A percentile compares a stretch with the other conserved stretches of the same genome.
Conservation (phyloP, 2,329 filamentous ascomycete species). For the Epichloe festucae region DNA sequence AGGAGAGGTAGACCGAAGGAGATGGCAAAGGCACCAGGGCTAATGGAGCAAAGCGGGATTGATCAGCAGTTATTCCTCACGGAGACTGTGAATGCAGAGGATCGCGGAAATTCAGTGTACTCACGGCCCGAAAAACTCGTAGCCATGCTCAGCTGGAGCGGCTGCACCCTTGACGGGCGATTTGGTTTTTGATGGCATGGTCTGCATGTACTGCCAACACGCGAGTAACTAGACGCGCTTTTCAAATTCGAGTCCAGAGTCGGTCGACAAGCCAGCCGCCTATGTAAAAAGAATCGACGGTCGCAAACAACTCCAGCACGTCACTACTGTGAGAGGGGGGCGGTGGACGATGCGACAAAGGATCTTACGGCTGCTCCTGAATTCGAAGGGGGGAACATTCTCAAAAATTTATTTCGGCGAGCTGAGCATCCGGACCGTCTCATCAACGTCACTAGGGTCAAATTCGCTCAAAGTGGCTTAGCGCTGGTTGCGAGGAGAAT, state of each 20-base stretch:
- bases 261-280: neutral
- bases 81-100: neutral
- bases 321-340: neutral
- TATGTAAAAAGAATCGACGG: neutral
- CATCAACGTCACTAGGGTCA: slow-evolving; percentile 8
- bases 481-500: neutral
- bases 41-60: slow-evolving; percentile 20
- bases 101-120: slow-evolving; percentile 8
- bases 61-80: neutral
- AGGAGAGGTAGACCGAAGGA: slow-evolving; percentile 69
- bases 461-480: neutral
- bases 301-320: neutral
- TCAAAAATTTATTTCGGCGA: slow-evolving; percentile 8
- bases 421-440: slow-evolving; percentile 14
- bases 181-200: slow-evolving; percentile 22
- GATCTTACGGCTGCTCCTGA: neutral
- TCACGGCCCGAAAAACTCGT: slow-evolving; percentile 41
- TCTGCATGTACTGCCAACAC: slow-evolving; percentile 2
- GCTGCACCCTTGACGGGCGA: slow-evolving; percentile 8
- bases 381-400: neutral
- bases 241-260: neutral
- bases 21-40: slow-evolving; percentile 63
- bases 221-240: neutral
- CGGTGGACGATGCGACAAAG: neutral
- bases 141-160: slow-evolving; percentile 26